Conservation (phyloP, 169 alveolate genomes). For the Eimeria brunetti region DNA sequence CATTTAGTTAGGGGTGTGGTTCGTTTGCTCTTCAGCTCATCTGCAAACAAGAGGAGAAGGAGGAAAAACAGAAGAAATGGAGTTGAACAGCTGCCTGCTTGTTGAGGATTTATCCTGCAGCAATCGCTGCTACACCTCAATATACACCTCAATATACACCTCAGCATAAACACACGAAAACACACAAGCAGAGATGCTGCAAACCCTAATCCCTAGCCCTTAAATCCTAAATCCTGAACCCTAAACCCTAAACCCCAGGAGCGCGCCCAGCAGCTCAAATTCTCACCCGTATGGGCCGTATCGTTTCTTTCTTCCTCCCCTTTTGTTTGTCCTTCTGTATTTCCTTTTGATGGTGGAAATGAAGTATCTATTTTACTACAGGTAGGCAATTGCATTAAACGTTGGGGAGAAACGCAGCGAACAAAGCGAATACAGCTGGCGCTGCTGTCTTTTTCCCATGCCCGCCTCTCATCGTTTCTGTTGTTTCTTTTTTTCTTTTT, state of each 20-base stretch:
- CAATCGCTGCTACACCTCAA: not conserved
- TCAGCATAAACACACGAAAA: not conserved
- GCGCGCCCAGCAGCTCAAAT: not conserved
- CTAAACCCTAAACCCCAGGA: not conserved
- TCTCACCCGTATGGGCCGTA: not conserved
- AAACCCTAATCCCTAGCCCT: no score
- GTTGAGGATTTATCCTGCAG: no score
- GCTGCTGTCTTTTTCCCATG: not conserved
- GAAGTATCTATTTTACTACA: not conserved
- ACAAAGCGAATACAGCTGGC: constrained; percentile 24
- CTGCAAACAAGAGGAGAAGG: not conserved
- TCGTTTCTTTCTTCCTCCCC: not conserved
- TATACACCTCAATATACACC: not conserved
- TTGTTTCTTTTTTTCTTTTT: not conserved
- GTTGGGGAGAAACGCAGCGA: constrained; percentile 14
- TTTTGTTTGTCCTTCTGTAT: not conserved
- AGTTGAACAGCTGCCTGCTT: no score
- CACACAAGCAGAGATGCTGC: not conserved
- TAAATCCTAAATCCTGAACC: not conserved
- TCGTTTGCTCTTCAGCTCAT: not conserved
- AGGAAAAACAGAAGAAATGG: not conserved
- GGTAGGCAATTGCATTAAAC: not conserved
- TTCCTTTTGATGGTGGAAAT: not conserved
- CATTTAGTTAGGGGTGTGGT: no score
- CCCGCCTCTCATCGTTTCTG: not conserved